phyloP scores from a whole-genome alignment of 1,284 basidiomycete species.

The Leccinum pallidistipes region DNA sequence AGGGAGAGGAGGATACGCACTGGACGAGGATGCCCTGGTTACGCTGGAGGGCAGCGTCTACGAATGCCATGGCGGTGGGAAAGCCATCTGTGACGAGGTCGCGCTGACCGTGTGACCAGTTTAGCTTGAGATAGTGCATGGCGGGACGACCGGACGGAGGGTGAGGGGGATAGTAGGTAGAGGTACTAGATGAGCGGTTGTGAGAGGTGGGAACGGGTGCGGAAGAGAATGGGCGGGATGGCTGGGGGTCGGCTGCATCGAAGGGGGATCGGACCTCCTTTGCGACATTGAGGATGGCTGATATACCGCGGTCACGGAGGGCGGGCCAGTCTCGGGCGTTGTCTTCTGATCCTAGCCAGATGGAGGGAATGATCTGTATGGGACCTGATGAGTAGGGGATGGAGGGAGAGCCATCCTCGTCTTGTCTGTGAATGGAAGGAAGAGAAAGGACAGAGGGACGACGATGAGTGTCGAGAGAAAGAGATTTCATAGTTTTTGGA shows the following conservation, averaged over 20 bases:
- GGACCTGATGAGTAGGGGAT: slow-evolving; percentile 86
- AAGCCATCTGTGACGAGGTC: slow-evolving; percentile 82
- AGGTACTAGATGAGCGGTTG: slow-evolving; percentile 34
- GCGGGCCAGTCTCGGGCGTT: slow-evolving; percentile 80
- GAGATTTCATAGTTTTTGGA: slow-evolving; percentile 27
- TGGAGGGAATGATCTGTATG: slow-evolving; percentile 83
- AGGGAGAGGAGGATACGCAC: slow-evolving; percentile 47
- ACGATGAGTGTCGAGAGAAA: slow-evolving; percentile 51
- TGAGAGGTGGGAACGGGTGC: slow-evolving; percentile 59
- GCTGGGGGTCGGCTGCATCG: slow-evolving; percentile 47
- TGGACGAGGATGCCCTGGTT: slow-evolving; percentile 86
- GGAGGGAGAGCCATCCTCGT: slow-evolving; percentile 61
- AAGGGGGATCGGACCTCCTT: slow-evolving; percentile 88
- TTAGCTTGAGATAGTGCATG: slow-evolving; percentile 89
- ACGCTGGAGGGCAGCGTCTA: slow-evolving; percentile 73
- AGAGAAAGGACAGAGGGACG: slow-evolving; percentile 69
- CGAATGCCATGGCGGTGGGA: slow-evolving; percentile 76
- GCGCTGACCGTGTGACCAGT: slow-evolving; percentile 93
- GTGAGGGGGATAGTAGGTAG: slow-evolving; percentile 66
- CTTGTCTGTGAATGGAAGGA: slow-evolving; percentile 56
- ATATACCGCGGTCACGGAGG: slow-evolving; percentile 74
- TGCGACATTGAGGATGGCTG: slow-evolving; percentile 90
- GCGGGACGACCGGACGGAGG: slow-evolving; percentile 64
- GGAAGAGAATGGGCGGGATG: slow-evolving; percentile 60
- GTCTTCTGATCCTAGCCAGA: slow-evolving; percentile 94